These are phyloP conservation scores for Pleurotus cornucopiae DNA, from an alignment of 768 basidiomycete species.

Conservation along the genomic window DNA sequence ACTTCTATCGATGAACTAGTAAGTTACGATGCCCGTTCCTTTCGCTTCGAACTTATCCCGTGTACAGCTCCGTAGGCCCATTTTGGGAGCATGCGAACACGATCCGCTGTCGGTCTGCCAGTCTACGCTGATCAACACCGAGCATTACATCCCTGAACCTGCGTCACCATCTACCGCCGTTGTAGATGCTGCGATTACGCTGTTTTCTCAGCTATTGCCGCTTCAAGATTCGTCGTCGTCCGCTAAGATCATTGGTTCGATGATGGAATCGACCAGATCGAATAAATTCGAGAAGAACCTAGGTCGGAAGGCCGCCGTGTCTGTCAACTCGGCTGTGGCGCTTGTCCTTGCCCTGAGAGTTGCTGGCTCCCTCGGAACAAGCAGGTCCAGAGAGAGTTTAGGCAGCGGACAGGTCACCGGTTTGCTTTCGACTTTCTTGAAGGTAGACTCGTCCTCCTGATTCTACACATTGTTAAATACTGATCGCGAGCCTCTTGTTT, in stretches of 20 bases:
- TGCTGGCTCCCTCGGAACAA: neutral
- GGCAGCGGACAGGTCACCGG: slow-evolving; percentile 61
- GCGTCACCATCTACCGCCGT: slow-evolving; percentile 78
- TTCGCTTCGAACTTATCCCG: neutral
- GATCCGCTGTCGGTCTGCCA: slow-evolving; percentile 75
- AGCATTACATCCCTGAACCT: slow-evolving; percentile 50
- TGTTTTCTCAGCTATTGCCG: slow-evolving; percentile 78
- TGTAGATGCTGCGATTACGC: slow-evolving; percentile 84
- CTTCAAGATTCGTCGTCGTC: slow-evolving; percentile 61
- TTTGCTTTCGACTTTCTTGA: slow-evolving; percentile 66
- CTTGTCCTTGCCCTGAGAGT: slow-evolving; percentile 56
- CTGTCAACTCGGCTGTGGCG: slow-evolving; percentile 76
- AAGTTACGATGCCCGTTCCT: slow-evolving; percentile 18
- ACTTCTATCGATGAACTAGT: slow-evolving; percentile 77
- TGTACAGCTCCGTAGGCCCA: slow-evolving; percentile 8
- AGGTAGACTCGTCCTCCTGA: slow-evolving; percentile 39
- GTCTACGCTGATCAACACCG: slow-evolving; percentile 35
- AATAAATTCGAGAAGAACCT: slow-evolving; percentile 19
- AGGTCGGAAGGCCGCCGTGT: slow-evolving; percentile 80
- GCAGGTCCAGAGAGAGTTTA: slow-evolving; percentile 52
- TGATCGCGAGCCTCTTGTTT: neutral
- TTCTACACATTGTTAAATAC: too few relatives aligned
- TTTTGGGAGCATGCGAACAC: slow-evolving; percentile 73
- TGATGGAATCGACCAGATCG: slow-evolving; percentile 51
- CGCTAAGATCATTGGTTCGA: slow-evolving; percentile 30